Evolutionary conservation across 768 basidiomycete species (phyloP).

Genomic region (Leccinum olivaceopallidum): DNA sequence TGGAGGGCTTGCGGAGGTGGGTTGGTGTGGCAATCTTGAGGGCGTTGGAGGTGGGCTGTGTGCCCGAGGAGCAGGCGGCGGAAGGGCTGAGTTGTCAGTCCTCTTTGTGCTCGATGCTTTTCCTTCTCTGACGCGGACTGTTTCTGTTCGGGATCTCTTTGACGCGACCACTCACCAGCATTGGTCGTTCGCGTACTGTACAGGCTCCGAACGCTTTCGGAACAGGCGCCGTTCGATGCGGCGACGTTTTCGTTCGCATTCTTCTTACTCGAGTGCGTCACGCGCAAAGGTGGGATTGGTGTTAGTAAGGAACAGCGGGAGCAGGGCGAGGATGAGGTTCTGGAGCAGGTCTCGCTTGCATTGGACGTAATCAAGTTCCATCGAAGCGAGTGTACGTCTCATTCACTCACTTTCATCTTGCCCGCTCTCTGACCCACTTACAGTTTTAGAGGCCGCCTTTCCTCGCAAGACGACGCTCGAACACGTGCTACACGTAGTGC

Average conservation of each 20-base stretch:
- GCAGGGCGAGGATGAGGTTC: slow-evolving; percentile 52
- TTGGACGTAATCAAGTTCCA: slow-evolving; percentile 42
- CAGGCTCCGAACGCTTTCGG: slow-evolving; percentile 76
- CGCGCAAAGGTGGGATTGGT: slow-evolving; percentile 67
- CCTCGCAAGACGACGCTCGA: slow-evolving; percentile 72
- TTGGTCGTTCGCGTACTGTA: slow-evolving; percentile 85
- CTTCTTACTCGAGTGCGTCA: slow-evolving; percentile 70
- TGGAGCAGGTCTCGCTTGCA: slow-evolving; percentile 79
- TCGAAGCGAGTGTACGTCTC: slow-evolving; percentile 28
- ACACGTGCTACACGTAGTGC: slow-evolving; percentile 70
- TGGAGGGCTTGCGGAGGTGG: slow-evolving; percentile 69
- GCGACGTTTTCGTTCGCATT: slow-evolving; percentile 83
- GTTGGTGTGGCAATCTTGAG: slow-evolving; percentile 85
- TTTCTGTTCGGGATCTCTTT: background rate
- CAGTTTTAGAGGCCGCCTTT: slow-evolving; percentile 71
- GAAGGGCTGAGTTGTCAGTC: slow-evolving; percentile 57
- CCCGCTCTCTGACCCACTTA: background rate
- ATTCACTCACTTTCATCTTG: slow-evolving; percentile 5
- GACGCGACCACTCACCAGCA: slow-evolving; percentile 40
- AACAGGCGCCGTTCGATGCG: slow-evolving; percentile 80
- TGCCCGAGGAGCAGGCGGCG: slow-evolving; percentile 71
- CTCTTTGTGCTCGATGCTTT: background rate
- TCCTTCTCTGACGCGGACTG: background rate
- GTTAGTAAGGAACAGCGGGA: slow-evolving; percentile 23
- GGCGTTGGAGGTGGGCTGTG: slow-evolving; percentile 57